Conservation (phyloP, 1,284 basidiomycete species). For the Ustilago sp. region DNA sequence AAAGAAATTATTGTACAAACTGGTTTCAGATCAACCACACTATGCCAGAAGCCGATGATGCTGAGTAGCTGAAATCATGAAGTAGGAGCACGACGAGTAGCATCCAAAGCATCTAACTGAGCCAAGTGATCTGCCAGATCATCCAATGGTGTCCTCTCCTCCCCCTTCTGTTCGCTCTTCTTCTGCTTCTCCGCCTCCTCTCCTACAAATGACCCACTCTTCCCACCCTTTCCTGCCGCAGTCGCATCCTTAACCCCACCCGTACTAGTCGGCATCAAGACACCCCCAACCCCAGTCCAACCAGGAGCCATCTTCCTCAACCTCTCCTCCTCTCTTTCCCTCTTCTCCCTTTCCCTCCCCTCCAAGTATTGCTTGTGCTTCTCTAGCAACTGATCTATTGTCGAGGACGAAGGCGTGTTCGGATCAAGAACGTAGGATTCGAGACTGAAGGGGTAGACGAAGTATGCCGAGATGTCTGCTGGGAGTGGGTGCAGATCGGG, state of each 20-base stretch:
- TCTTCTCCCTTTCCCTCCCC: conserved; percentile 26
- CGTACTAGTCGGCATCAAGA: conserved; percentile 29
- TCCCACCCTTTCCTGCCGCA: not conserved
- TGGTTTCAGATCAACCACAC: not conserved
- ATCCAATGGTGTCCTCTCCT: conserved; percentile 43
- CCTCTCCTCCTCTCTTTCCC: conserved; percentile 18
- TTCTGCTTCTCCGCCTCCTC: conserved; percentile 10
- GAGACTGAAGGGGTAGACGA: conserved; percentile 62
- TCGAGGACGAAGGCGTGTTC: conserved; percentile 34
- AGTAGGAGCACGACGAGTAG: conserved; percentile 5
- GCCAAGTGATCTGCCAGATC: conserved; percentile 50
- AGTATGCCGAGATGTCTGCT: conserved; percentile 56
- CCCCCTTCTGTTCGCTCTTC: not conserved
- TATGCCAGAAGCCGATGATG: too few species aligned
- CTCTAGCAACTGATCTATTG: conserved; percentile 29
- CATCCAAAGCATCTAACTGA: conserved; percentile 35
- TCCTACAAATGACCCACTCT: not conserved
- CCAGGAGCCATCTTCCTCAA: conserved; percentile 42
- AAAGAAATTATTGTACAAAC: not conserved
- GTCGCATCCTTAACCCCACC: not conserved
- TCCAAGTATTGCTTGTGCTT: conserved; percentile 36
- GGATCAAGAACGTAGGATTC: conserved; percentile 57
- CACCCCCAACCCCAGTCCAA: conserved; percentile 18
- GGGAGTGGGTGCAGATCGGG: conserved; percentile 57
- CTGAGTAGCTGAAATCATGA: not conserved